phyloP scores from a whole-genome alignment of 208 protist genomes.

The Trypanosomatidae sp. region DNA sequence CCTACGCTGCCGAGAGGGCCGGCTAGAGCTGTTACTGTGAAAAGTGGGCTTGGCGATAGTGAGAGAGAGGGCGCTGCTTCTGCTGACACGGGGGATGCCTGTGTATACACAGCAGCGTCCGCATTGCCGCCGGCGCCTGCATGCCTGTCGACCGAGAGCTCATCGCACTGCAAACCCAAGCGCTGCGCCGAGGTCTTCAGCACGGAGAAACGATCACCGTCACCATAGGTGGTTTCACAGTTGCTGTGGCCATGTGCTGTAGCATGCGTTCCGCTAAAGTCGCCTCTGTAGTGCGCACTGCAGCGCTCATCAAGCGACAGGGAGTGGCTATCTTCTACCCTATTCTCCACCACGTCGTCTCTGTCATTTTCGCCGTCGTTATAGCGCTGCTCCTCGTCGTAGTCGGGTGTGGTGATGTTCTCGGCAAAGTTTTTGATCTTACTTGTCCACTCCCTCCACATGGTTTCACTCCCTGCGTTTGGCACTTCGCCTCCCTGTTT shows the following conservation, averaged over 20 bases:
- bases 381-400: constrained; percentile 35
- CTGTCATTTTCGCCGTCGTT: background rate
- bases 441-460: constrained; percentile 65
- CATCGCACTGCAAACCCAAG: constrained; percentile 7
- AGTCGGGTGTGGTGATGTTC: constrained; percentile 66
- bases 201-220: background rate
- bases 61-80: background rate
- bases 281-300: background rate
- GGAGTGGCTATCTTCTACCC: no score
- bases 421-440: constrained; percentile 78
- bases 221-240: background rate
- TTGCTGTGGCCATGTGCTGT: background rate
- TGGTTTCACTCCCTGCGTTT: constrained; percentile 5
- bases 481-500: background rate
- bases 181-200: constrained; percentile 5
- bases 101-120: background rate
- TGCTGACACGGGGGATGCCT: background rate
- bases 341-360: background rate
- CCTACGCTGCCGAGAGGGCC: background rate
- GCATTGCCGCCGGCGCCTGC: background rate
- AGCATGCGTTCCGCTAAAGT: background rate
- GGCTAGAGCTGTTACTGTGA: background rate
- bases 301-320: background rate
- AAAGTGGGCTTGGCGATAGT: background rate
- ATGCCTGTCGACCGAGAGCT: background rate